phyloP scores from a whole-genome alignment of 352 stramenopile species.

The Poterioochromonas sp. region DNA sequence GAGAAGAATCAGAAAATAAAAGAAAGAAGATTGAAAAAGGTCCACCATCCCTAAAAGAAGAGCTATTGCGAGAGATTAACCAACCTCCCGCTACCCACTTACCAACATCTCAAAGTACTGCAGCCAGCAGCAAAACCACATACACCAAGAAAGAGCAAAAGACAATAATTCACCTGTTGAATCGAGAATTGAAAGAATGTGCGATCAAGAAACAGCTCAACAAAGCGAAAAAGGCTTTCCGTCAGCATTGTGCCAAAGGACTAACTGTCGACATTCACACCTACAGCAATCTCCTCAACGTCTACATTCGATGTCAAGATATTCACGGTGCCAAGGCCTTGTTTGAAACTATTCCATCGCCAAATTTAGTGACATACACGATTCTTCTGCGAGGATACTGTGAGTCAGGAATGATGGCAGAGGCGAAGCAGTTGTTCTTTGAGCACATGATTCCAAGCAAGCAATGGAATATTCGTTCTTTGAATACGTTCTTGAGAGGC shows the following conservation, averaged over 20 bases:
- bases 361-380: constrained; percentile 37
- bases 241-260: background rate
- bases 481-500: constrained; percentile 15
- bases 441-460: background rate
- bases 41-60: background rate
- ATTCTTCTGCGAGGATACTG: constrained; percentile 8
- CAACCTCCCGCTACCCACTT: no score
- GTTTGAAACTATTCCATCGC: background rate
- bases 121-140: background rate
- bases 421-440: background rate
- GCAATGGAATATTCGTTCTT: background rate
- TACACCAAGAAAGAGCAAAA: background rate
- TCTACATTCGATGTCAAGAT: constrained; percentile 3
- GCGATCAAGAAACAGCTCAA: constrained; percentile 15
- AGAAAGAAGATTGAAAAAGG: background rate
- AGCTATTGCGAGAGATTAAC: background rate
- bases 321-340: background rate
- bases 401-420: background rate
- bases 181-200: background rate
- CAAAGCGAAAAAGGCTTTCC: background rate
- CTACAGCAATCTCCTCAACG: constrained; percentile 21
- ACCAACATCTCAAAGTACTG: no score
- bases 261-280: background rate
- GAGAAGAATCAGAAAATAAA: background rate
- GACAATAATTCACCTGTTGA: background rate